Evolutionary conservation across 176 grass and related monocot genomes (phyloP).

Genomic region (Oryza longistaminata): DNA sequence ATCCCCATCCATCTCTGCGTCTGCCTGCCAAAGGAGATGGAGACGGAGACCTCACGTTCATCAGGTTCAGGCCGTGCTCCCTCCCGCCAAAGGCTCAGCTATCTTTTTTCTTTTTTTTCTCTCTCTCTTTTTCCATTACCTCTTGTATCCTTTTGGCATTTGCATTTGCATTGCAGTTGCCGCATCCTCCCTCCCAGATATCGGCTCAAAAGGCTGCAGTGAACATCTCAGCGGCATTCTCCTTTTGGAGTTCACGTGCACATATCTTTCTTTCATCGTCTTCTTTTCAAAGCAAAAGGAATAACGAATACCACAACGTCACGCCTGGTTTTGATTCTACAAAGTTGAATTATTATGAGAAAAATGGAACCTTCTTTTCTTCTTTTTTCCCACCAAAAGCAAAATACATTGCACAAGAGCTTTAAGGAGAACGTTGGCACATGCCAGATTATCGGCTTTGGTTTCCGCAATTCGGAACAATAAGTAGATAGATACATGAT

Average conservation of each 20-base stretch:
- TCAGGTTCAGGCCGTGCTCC: too few species aligned
- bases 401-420: neutral
- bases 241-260: neutral
- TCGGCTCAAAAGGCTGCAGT: constrained; percentile 21
- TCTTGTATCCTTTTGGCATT: neutral
- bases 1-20: neutral
- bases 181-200: neutral
- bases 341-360: neutral
- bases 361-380: neutral
- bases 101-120: neutral
- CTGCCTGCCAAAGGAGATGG: neutral
- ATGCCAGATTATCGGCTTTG: neutral
- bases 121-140: neutral
- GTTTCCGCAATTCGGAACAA: neutral
- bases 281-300: neutral
- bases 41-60: neutral
- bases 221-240: constrained; percentile 5
- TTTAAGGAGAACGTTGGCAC: neutral
- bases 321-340: neutral
- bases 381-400: neutral
- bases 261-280: neutral
- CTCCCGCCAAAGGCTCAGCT: neutral
- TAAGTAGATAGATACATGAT: neutral
- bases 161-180: neutral
- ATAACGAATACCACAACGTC: neutral